Conservation (phyloP, 306 rosid genomes). For the Carpinus fangiana region DNA sequence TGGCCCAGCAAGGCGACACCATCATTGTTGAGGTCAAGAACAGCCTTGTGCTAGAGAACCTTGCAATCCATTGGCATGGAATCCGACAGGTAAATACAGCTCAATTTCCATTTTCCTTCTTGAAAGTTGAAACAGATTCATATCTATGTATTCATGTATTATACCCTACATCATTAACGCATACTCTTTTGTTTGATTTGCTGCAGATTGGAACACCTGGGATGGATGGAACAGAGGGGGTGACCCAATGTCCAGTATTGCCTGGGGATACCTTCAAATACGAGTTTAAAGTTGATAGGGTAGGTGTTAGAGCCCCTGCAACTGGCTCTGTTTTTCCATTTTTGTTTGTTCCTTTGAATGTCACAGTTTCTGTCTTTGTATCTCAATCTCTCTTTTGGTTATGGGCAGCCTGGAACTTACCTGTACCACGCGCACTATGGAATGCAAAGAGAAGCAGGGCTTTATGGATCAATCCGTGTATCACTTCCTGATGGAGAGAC, state of each 20-base stretch:
- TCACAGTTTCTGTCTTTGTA: not conserved
- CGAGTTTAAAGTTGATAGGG: constrained; percentile 79
- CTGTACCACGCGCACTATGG: constrained; percentile 92
- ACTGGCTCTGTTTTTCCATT: too few species aligned
- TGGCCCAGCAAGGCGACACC: constrained; percentile 75
- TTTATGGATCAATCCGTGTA: constrained; percentile 72
- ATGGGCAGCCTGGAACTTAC: constrained; percentile 73
- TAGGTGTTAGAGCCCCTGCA: constrained; percentile 19
- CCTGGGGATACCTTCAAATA: constrained; percentile 82
- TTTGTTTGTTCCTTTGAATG: not conserved
- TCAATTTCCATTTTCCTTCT: not conserved
- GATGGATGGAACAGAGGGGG: constrained; percentile 94
- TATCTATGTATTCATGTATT: not conserved
- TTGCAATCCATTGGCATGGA: constrained; percentile 94
- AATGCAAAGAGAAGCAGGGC: constrained; percentile 86
- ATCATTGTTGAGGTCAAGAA: constrained; percentile 69
- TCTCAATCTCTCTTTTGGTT: not conserved
- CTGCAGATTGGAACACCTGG: constrained; percentile 81
- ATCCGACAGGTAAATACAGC: constrained; percentile 60
- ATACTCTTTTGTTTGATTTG: not conserved
- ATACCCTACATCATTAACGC: not conserved
- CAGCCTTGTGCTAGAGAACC: constrained; percentile 59
- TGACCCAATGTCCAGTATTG: constrained; percentile 74
- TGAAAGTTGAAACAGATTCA: not conserved
- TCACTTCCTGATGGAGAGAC: constrained; percentile 50